Conservation (phyloP, 805 yeast species). For the Saccharomycopsis olivae region DNA sequence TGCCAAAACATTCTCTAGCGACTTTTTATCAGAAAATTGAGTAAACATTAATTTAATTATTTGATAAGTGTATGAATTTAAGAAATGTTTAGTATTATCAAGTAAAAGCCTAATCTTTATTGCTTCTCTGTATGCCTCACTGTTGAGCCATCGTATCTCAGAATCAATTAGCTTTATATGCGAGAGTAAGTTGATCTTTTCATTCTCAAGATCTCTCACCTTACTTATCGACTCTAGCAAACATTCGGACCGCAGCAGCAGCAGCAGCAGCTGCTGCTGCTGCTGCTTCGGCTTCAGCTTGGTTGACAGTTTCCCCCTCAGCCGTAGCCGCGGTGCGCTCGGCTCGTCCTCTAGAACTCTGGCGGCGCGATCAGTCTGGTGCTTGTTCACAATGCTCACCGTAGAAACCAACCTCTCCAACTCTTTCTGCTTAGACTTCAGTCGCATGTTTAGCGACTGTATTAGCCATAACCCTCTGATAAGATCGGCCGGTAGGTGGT, state of each 20-base stretch:
- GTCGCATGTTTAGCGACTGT: slow-evolving; percentile 26
- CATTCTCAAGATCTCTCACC: background rate
- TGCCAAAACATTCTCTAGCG: too few species aligned
- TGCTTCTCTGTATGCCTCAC: slow-evolving; percentile 11
- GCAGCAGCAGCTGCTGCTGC: background rate
- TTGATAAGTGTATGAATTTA: slow-evolving; percentile 9
- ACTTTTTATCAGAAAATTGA: background rate
- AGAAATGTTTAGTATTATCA: slow-evolving; percentile 4
- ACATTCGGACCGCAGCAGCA: background rate
- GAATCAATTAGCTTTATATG: slow-evolving; percentile 1
- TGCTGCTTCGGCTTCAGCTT: background rate
- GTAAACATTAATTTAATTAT: slow-evolving; percentile 7
- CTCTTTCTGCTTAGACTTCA: slow-evolving; percentile 18
- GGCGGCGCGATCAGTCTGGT: background rate
- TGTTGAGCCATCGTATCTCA: slow-evolving; percentile 1
- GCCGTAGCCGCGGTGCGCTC: background rate
- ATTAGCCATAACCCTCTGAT: slow-evolving; percentile 32
- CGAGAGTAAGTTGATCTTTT: background rate
- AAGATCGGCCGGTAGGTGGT: slow-evolving; percentile 35
- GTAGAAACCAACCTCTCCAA: too few species aligned
- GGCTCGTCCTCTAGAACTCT: too few species aligned
- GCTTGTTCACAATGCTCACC: background rate
- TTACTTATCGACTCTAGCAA: background rate
- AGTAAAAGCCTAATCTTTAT: slow-evolving; percentile 4
- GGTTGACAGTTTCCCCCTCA: background rate